Conservation (phyloP, 2,329 filamentous ascomycete genomes). For the Neopestalotiopsis sp. region DNA sequence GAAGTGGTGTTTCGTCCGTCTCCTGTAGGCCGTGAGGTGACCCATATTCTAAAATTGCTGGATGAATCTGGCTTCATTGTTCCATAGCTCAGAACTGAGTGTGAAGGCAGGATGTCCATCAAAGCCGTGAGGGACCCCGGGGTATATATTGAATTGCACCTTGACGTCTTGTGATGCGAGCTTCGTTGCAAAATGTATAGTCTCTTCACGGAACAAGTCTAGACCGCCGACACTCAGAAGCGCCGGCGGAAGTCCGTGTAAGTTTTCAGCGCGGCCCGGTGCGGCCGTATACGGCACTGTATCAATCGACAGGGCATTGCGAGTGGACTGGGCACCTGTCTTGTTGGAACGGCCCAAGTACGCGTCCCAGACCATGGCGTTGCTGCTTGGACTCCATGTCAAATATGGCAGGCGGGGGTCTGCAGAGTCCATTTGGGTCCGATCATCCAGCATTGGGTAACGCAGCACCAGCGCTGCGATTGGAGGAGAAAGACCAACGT, state of each 20-base stretch:
- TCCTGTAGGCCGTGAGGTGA: too few relatives aligned
- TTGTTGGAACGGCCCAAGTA: neutral
- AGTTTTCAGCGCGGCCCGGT: slow-evolving; percentile 20
- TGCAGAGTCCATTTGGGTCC: slow-evolving; percentile 25
- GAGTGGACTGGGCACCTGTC: neutral
- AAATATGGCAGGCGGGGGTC: slow-evolving; percentile 24
- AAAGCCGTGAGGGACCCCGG: slow-evolving; percentile 24
- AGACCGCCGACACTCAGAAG: slow-evolving; percentile 22
- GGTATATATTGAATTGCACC: slow-evolving; percentile 23
- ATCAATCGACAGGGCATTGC: neutral
- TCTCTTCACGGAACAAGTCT: slow-evolving; percentile 25
- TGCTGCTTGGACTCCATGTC: neutral
- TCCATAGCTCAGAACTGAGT: slow-evolving; percentile 13
- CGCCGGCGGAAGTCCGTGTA: slow-evolving; percentile 22
- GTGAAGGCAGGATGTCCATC: slow-evolving; percentile 13
- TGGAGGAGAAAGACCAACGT: slow-evolving; percentile 28
- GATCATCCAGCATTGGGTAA: slow-evolving; percentile 41
- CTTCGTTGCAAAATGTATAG: slow-evolving; percentile 18
- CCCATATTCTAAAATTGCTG: neutral
- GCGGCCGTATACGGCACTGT: slow-evolving; percentile 17
- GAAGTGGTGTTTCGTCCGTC: too few relatives aligned
- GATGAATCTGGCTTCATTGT: slow-evolving; percentile 17
- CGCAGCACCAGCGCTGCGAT: slow-evolving; percentile 34
- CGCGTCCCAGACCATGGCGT: neutral
- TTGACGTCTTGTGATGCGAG: slow-evolving; percentile 18